A percentile compares a stretch with the other conserved stretches of the same genome.
phyloP scores from a whole-genome alignment of 768 basidiomycete genomes.

The Lyophyllum shimeji region DNA sequence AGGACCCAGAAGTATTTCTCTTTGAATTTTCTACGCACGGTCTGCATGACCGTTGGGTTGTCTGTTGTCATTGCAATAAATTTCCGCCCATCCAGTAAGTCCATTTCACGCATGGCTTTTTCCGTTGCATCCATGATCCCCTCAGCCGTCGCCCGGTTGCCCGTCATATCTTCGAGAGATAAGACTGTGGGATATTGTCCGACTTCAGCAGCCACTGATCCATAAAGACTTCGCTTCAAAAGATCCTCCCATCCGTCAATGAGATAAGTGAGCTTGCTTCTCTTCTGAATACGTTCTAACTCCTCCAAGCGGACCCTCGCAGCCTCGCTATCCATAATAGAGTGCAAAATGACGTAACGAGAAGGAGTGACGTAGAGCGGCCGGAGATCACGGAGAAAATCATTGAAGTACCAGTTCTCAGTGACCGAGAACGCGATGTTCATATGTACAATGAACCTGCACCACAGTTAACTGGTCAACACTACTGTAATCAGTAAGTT shows the following conservation, averaged over 20 bases:
- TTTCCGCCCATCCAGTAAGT: conserved; percentile 21
- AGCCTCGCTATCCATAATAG: not conserved
- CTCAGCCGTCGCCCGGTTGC: conserved; percentile 14
- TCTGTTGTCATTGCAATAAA: conserved; percentile 28
- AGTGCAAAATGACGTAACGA: not conserved
- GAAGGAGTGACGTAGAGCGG: not conserved
- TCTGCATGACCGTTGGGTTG: conserved; percentile 31
- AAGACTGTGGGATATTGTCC: conserved; percentile 1
- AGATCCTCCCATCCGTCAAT: conserved; percentile 9
- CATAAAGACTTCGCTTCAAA: conserved; percentile 3
- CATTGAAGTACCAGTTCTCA: not conserved
- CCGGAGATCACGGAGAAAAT: not conserved
- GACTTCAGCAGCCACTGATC: conserved; percentile 1
- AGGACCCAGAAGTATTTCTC: too few species aligned
- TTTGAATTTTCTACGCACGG: conserved; percentile 18
- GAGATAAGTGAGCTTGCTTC: not conserved
- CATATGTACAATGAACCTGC: not conserved
- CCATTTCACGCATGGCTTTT: too few species aligned
- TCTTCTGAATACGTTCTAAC: not conserved
- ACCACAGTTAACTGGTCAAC: too few species aligned
- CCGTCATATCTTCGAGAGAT: too few species aligned
- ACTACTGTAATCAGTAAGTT: too few species aligned
- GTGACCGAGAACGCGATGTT: not conserved
- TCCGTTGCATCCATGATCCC: conserved; percentile 17
- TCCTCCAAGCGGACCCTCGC: too few species aligned